Conservation (phyloP, 805 yeast genomes). For the Candida silvicultrix region DNA sequence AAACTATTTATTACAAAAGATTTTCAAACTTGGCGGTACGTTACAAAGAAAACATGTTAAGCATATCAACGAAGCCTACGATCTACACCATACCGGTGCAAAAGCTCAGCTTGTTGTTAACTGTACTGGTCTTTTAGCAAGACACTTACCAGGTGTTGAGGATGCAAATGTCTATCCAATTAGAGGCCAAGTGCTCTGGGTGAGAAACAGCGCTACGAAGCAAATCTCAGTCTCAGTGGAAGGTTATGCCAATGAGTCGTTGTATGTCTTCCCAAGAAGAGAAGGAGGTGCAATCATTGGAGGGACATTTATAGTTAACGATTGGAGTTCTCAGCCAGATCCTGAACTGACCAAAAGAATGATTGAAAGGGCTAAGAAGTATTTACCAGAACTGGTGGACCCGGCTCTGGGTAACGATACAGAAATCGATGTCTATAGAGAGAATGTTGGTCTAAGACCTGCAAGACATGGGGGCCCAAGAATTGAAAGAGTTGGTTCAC, state of each 20-base stretch:
- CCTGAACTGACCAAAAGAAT: constrained; percentile 41
- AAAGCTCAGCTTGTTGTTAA: constrained; percentile 49
- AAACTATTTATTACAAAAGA: constrained; percentile 41
- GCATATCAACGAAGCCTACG: constrained; percentile 44
- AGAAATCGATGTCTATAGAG: constrained; percentile 39
- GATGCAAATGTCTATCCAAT: constrained; percentile 43
- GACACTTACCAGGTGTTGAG: constrained; percentile 36
- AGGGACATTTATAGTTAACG: constrained; percentile 32
- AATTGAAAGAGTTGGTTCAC: constrained; percentile 34
- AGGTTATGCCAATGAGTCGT: constrained; percentile 33
- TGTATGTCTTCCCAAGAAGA: constrained; percentile 62
- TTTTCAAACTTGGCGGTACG: constrained; percentile 39
- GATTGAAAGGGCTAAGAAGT: constrained; percentile 19
- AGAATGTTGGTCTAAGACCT: constrained; percentile 65
- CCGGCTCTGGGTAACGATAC: constrained; percentile 23
- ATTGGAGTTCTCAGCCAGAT: constrained; percentile 32
- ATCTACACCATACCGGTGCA: constrained; percentile 29
- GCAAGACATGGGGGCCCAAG: constrained; percentile 56
- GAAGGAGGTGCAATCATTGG: constrained; percentile 73
- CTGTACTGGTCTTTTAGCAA: constrained; percentile 48
- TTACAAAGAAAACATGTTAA: constrained; percentile 36
- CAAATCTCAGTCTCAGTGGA: constrained; percentile 28
- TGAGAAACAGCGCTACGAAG: constrained; percentile 18
- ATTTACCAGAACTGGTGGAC: constrained; percentile 26
- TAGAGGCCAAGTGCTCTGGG: constrained; percentile 52